Evolutionary conservation across 1,139 yeast species (phyloP), one percentile per base, ranked within the genome.

Genomic region (Debaryomyces nepalensis): DNA sequence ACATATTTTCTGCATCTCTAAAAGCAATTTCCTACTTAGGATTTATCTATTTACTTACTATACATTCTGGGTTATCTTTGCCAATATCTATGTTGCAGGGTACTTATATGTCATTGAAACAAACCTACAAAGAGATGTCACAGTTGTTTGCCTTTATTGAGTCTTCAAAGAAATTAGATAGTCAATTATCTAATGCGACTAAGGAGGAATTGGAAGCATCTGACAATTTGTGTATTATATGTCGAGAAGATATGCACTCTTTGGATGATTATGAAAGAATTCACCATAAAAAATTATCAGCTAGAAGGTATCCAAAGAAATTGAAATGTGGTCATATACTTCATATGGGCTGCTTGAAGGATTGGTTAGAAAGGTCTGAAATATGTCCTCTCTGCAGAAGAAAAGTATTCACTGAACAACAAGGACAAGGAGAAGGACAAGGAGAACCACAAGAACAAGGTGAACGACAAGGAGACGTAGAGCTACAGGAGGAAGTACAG

Each of bases 361-460:
- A 87, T 53, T 93, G 99, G 99, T 71, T 93, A 52, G 96, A 88
- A 57, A 75, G 96, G 50, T 88, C 97, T 0, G 95, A 86, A 53
- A 79, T 82, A 21, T 93, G 99, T 66, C 99, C 99, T 0, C 81
- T 91, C 43, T 93, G 98, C 63, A 75, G 97, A 51, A 71, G 84
- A 14, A 79, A 84, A n/a, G 96, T 90, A 1, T 70, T 71, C 50
- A n/a, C n/a, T n/a, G n/a, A n/a, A n/a, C n/a, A n/a, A n/a, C n/a
- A n/a, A n/a, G n/a, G n/a, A n/a, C 54, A 45, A 6, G 37, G 40
- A 9, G 39, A 36, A 8, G 32, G 15, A 14, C 26, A 33, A 6
- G 33, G 12, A 26, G 14, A 16, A 34, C 30, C 40, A 33, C 37
- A 12, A 16, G 12, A 19, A 32, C 37, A 19, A 20, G 16, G 15